Evolutionary conservation across 208 protist species (phyloP), one percentile per base, ranked within the genome.

Genomic region (Trypanosoma brucei): DNA sequence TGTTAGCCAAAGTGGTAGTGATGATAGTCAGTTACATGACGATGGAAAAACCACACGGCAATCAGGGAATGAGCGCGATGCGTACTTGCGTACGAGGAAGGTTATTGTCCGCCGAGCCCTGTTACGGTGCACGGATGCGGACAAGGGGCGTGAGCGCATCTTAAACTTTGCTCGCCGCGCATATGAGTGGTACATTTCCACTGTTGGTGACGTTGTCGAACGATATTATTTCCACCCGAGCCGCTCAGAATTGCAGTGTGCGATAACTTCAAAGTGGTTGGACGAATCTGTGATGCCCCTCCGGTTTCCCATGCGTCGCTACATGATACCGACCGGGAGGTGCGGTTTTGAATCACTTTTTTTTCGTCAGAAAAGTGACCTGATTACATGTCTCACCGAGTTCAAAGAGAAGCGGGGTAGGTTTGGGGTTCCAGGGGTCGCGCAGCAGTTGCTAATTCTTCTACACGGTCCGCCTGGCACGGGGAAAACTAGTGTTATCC

Each of bases 391-490:
- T 40, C 50, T 97, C 46, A 62, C 79, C 22, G 76, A 91, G 50
- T 96, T 96, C 59, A 49, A 67, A 49, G 57, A 81, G 1, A 72
- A 78, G 46, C 72, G 61, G 3, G 88, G 90, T 4, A 75, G 79
- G 56, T 97, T 85, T 66, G 84, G 68, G 9, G 60, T 89, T 3
- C 79, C 84, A 0, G 68, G 60, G 1, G 60, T 84, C n/a, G 63
- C 78, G 34, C 70, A 88, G 36, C 76, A 84, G 38, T 70, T 97
- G 1, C 79, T 77, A 36, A 72, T 95, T 36, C 83, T 97, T 14
- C 63, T 98, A 14, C 62, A 96, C 78, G 94, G 95, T 4, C 79
- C 92, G 30, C 93, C 95, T 8, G 97, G 97, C 0, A 98, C 95
- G 5, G 95, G 88, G 33, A 98, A 98, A 73, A 98, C 94, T 11